Base-by-base conservation (phyloP, 352 stramenopile species). In the Pythium monospermum region DNA sequence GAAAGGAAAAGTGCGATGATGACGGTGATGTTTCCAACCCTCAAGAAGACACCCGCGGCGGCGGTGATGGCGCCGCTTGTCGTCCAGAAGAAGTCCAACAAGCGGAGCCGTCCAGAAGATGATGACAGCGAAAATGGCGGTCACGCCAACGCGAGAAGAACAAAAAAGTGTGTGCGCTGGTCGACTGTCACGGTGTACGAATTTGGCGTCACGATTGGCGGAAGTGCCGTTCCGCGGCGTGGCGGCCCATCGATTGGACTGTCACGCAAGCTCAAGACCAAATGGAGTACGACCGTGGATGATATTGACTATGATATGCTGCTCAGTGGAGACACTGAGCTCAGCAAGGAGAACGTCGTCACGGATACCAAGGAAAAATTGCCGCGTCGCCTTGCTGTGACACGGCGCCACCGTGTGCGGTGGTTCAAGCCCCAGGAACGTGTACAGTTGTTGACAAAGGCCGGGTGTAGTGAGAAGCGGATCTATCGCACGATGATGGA, bases 171-270 rank as follows among this genome's bases (percentile, higher is more conserved):
- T 11, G 61, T 79, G 52, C 62, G 67, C 43, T 85, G 68, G 69
- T 83, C 67, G 51, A 85, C 71, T 16, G 33, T 83, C 44, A 82
- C 65, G 6, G 69, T 83, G 33, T 76, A 82, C 53, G 74, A 82
- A 63, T 85, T 77, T 50, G 64, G 58, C 16, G 69, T 82, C n/a
- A 58, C 49, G 12, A 62, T 76, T 18, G 67, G 72, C 43, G 69
- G 68, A 30, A 78, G 69, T 43, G 58, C 66, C 3, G 67, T 82
- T 21, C 71, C 64, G 18, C 68, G 63, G 23, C 69, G 48, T 33
- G 71, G 71, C 7, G 71, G 73, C 0, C 73, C 73, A 1, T 61
- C 69, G 8, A 64, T 83, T 33, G 69, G 69, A 1, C 55, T 83
- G 18, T 59, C 70, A 16, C 48, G 58, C 42, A 73, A 68, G 48